Evolutionary conservation across 192 early-diverging fungal genomes (phyloP).

Genomic region (Backusella sp.): DNA sequence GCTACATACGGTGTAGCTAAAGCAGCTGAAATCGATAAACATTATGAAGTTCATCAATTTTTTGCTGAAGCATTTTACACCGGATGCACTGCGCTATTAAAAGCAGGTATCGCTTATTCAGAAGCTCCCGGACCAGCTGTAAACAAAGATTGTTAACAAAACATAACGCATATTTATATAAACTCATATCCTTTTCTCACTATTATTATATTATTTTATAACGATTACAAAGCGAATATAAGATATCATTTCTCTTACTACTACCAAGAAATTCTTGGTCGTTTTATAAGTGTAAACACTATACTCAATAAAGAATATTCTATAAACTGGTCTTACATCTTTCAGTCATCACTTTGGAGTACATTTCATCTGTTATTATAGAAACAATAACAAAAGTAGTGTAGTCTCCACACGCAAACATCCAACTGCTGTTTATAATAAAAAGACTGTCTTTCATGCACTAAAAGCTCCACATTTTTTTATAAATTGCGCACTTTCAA

Average conservation of each 20-base stretch:
- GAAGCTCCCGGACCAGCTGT: conserved; percentile 19
- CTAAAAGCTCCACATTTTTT: too few relatives aligned
- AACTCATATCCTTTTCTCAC: neutral
- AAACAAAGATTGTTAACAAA: neutral
- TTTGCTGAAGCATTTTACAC: conserved; percentile 47
- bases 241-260: neutral
- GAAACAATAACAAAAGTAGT: too few relatives aligned
- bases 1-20: conserved; percentile 43
- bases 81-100: conserved; percentile 45
- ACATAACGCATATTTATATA: neutral
- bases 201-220: neutral
- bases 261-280: neutral
- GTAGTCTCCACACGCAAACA: too few relatives aligned
- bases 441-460: too few relatives aligned
- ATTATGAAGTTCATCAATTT: conserved; percentile 53
- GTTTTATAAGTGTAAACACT: too few relatives aligned
- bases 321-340: too few relatives aligned
- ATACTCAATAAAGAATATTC: too few relatives aligned
- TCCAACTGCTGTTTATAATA: too few relatives aligned
- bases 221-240: neutral
- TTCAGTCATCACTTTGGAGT: too few relatives aligned
- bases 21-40: conserved; percentile 51
- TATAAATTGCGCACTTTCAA: too few relatives aligned
- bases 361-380: too few relatives aligned
- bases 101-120: conserved; percentile 51